Evolutionary conservation across 768 basidiomycete species (phyloP).

Genomic region (Russula foetens): DNA sequence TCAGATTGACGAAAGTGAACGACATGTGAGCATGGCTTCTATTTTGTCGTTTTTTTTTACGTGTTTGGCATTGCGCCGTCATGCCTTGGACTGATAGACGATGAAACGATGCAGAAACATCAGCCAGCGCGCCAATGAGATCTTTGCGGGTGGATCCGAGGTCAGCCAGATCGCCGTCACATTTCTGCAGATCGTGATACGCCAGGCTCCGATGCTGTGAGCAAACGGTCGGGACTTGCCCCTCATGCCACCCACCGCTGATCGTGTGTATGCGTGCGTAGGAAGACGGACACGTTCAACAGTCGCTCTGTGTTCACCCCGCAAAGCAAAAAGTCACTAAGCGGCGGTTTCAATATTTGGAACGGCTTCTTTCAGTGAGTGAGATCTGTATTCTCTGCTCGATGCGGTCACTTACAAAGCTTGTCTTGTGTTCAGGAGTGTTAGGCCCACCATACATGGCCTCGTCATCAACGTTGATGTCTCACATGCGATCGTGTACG

Average conservation of each 20-base stretch:
- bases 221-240: not conserved
- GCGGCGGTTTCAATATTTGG: slow-evolving; percentile 19
- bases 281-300: slow-evolving; percentile 13
- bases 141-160: not conserved
- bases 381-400: not conserved
- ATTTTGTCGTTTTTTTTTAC: not conserved
- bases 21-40: slow-evolving; percentile 9
- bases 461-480: slow-evolving; percentile 19
- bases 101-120: not conserved
- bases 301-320: slow-evolving; percentile 16
- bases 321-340: not conserved
- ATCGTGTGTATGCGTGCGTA: not conserved
- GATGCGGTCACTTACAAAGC: not conserved
- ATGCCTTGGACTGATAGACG: not conserved
- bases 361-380: slow-evolving; percentile 19
- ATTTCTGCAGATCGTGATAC: slow-evolving; percentile 14
- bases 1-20: slow-evolving; percentile 13
- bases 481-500: slow-evolving; percentile 13
- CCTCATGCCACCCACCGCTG: not conserved
- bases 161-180: slow-evolving; percentile 11
- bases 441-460: slow-evolving; percentile 6
- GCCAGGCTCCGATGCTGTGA: slow-evolving; percentile 19
- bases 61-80: not conserved
- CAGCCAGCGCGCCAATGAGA: slow-evolving; percentile 6
- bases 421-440: slow-evolving; percentile 11